phyloP scores from a whole-genome alignment of 2,329 filamentous ascomycete genomes.

The Rhynchosporium graminicola region DNA sequence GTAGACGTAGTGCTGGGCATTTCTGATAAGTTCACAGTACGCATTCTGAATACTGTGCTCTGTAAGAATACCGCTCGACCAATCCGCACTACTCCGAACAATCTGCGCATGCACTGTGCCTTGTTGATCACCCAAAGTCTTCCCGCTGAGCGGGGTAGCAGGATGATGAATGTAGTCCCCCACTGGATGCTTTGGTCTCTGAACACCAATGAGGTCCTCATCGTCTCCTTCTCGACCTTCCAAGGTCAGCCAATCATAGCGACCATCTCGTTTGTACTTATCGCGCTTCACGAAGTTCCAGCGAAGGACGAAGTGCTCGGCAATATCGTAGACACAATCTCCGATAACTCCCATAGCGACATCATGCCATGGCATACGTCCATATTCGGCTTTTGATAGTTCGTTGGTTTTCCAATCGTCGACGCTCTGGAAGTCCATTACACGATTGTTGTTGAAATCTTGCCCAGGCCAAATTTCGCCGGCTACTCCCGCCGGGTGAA shows the following conservation, averaged over 20 bases:
- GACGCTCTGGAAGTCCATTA: constrained; percentile 93
- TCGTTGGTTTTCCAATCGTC: constrained; percentile 92
- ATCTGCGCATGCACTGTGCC: constrained; percentile 82
- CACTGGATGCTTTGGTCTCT: constrained; percentile 84
- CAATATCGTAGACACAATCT: constrained; percentile 88
- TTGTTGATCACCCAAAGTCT: constrained; percentile 59
- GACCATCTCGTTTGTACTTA: constrained; percentile 89
- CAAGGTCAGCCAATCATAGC: constrained; percentile 83
- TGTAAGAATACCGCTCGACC: constrained; percentile 85
- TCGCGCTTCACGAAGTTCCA: constrained; percentile 98
- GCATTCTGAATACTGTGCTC: constrained; percentile 89
- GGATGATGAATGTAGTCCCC: constrained; percentile 87
- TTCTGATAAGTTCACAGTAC: constrained; percentile 80
- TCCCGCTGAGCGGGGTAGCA: constrained; percentile 65
- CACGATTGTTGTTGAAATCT: constrained; percentile 96
- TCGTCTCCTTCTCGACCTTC: constrained; percentile 74
- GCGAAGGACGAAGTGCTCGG: constrained; percentile 88
- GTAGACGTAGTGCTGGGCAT: constrained; percentile 90
- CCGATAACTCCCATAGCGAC: constrained; percentile 90
- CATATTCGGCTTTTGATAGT: constrained; percentile 85
- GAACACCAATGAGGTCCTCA: constrained; percentile 85
- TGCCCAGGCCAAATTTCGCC: constrained; percentile 93
- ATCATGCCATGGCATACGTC: constrained; percentile 98
- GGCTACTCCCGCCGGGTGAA: constrained; percentile 78
- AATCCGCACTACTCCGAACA: constrained; percentile 87